Conservation (phyloP, 352 stramenopile species). For the Globisporangium orthogonon region DNA sequence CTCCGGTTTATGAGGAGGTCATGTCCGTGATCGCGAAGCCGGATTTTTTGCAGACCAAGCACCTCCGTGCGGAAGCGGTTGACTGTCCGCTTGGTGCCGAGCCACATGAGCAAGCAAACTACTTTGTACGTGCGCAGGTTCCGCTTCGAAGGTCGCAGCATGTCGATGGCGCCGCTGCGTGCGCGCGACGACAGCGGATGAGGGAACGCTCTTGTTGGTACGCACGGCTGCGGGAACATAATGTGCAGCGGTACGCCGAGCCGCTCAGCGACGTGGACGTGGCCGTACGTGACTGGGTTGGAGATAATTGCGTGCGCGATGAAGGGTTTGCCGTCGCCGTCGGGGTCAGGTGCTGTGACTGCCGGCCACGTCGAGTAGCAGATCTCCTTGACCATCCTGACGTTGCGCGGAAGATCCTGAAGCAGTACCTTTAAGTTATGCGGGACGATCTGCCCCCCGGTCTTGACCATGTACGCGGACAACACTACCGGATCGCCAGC, state of each 20-base stretch:
- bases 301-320: slow-evolving; percentile 90
- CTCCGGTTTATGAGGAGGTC: slow-evolving; percentile 23
- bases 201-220: slow-evolving; percentile 84
- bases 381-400: slow-evolving; percentile 90
- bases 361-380: slow-evolving; percentile 85
- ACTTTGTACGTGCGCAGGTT: slow-evolving; percentile 54
- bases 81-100: slow-evolving; percentile 31
- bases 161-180: neutral
- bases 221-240: slow-evolving; percentile 92
- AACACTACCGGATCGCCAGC: slow-evolving; percentile 71
- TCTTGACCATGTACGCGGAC: slow-evolving; percentile 91
- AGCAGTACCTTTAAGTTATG: slow-evolving; percentile 53
- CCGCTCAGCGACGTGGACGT: slow-evolving; percentile 91
- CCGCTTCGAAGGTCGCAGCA: slow-evolving; percentile 22
- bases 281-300: slow-evolving; percentile 91
- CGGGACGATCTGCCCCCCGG: slow-evolving; percentile 66
- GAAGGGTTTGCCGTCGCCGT: slow-evolving; percentile 68
- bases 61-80: slow-evolving; percentile 44
- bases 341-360: slow-evolving; percentile 67
- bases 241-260: slow-evolving; percentile 91
- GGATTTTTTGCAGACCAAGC: slow-evolving; percentile 33
- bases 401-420: slow-evolving; percentile 76
- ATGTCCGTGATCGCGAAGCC: slow-evolving; percentile 24
- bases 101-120: slow-evolving; percentile 47
- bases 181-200: slow-evolving; percentile 66